phyloP scores from a whole-genome alignment of 441 rosid genomes.

The Jatropha multifida region DNA sequence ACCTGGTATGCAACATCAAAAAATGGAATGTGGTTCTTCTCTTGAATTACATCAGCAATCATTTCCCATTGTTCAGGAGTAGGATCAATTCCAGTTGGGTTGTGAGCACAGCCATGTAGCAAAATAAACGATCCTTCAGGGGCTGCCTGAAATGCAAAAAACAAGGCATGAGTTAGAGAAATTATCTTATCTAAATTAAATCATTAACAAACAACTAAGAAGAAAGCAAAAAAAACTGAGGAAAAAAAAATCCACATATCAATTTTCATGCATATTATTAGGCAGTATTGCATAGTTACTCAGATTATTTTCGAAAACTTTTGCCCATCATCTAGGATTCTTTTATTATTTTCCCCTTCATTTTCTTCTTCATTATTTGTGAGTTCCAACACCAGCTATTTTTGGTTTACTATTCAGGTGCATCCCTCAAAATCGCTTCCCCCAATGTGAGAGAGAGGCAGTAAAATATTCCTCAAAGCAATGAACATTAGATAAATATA shows the following conservation, averaged over 20 bases:
- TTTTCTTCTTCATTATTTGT: background rate
- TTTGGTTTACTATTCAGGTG: background rate
- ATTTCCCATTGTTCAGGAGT: constrained; percentile 90
- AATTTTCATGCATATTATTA: background rate
- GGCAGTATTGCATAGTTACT: background rate
- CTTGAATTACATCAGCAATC: constrained; percentile 88
- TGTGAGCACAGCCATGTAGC: constrained; percentile 99
- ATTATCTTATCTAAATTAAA: background rate
- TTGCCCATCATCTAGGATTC: background rate
- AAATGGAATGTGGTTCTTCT: constrained; percentile 91
- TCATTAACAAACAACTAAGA: background rate
- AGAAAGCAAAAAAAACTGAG: background rate
- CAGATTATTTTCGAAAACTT: background rate
- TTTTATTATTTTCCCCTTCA: background rate
- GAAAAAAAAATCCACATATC: background rate
- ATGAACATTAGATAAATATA: background rate
- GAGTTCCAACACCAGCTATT: background rate
- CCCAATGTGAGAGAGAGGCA: background rate
- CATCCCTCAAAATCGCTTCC: background rate
- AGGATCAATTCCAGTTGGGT: constrained; percentile 98
- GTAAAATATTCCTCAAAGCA: background rate
- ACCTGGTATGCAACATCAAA: constrained; percentile 99
- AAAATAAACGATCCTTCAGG: constrained; percentile 89
- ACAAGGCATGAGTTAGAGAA: background rate
- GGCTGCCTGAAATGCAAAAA: constrained; percentile 58